phyloP scores from a whole-genome alignment of 257 asterid species.

The Anisodus tanguticus region DNA sequence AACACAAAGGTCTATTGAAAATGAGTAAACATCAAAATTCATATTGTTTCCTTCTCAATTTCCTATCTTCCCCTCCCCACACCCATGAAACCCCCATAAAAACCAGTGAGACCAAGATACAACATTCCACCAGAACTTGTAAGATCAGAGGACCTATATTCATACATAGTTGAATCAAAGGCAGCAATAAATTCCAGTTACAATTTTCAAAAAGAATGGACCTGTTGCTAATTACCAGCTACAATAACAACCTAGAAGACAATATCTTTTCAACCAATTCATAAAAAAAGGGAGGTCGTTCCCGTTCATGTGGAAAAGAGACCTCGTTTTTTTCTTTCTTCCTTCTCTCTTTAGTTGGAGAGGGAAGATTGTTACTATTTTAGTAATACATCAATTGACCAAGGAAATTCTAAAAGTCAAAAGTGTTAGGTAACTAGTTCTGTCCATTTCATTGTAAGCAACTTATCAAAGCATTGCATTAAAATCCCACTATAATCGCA shows the following conservation, averaged over 20 bases:
- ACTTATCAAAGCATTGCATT: neutral
- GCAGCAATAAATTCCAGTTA: neutral
- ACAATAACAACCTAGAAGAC: neutral
- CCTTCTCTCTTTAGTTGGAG: neutral
- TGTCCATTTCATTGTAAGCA: neutral
- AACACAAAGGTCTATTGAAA: too few relatives aligned
- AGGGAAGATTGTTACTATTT: neutral
- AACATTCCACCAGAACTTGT: slow-evolving; percentile 14
- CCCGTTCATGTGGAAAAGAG: neutral
- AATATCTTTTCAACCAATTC: neutral
- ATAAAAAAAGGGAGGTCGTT: neutral
- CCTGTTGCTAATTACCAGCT: neutral
- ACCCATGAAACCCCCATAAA: too few relatives aligned
- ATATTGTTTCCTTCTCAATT: too few relatives aligned
- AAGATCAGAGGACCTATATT: slow-evolving; percentile 25
- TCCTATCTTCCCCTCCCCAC: too few relatives aligned
- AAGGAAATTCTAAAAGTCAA: neutral
- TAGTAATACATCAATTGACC: neutral
- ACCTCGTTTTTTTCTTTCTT: neutral
- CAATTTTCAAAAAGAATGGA: slow-evolving; percentile 4
- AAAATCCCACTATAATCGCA: neutral
- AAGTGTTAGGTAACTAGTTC: neutral
- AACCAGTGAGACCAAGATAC: too few relatives aligned
- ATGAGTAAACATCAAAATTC: too few relatives aligned
- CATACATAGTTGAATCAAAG: neutral